Evolutionary conservation across 2,329 filamentous ascomycete species (phyloP), one percentile per base, ranked within the genome.

Genomic region (Phialemonium atrogriseum): DNA sequence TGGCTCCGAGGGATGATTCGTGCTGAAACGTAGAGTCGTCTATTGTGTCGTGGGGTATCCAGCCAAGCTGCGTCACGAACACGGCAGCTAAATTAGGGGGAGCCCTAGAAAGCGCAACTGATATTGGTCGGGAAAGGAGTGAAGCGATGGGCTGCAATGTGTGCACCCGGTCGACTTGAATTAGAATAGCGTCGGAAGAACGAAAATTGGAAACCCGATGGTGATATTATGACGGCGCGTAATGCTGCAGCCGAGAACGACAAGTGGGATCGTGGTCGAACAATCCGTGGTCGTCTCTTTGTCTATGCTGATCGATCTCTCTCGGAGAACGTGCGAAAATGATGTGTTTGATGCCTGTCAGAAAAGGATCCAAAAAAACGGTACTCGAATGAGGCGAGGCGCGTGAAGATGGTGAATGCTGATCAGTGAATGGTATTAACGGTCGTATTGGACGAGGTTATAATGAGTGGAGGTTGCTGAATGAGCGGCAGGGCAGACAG

Each of bases 1-100:
- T 80, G 80, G 47, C 60, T 64, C 70, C 66, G 63, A 52, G n/a
- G n/a, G 47, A 33, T 36, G 38, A 37, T 37, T 19, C 26, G 24
- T 35, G 23, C 27, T 34, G 29, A 32, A 38, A 36, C 30, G 21
- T 7, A 33, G 26, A 32, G 27, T 15, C 7, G 20, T 28, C 17
- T 9, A 14, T 9, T 12, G 11, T 33, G 20, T 11, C 7, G 25
- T 25, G 18, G 17, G 13, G 27, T 13, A 5, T 11, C 17, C 11
- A n/a, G 14, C 6, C 14, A n/a, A 11, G n/a, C 21, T 23, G 21
- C 21, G 9, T 9, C n/a, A 23, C 6, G 17, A 30, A n/a, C n/a
- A n/a, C n/a, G n/a, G n/a, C n/a, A n/a, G n/a, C n/a, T n/a, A n/a
- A n/a, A n/a, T n/a, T n/a, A n/a, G n/a, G n/a, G n/a, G n/a, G n/a